These are phyloP conservation scores for Hyphochytrium catenoides DNA, from an alignment of 352 stramenopile species.

Conservation along the genomic window DNA sequence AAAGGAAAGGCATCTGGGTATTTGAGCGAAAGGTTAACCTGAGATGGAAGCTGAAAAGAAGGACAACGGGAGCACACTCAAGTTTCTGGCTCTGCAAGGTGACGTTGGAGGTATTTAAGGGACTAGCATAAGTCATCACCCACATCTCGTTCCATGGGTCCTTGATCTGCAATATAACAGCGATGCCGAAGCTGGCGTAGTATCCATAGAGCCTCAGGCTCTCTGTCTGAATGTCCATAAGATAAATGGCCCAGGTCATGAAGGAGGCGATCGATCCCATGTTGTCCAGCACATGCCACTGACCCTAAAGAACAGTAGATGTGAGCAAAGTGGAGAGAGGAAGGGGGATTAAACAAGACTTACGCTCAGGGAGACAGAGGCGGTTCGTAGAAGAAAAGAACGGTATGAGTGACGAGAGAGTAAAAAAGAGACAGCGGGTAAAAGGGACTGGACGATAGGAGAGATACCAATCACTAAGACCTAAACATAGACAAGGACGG, in stretches of 20 bases:
- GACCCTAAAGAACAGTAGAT: constrained; percentile 12
- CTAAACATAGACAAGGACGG: too few species aligned
- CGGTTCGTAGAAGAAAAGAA: background rate
- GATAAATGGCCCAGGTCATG: constrained; percentile 34
- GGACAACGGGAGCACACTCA: too few species aligned
- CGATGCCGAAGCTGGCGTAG: constrained; percentile 29
- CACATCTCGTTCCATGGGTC: constrained; percentile 38
- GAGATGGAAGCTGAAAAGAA: too few species aligned
- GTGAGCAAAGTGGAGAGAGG: background rate
- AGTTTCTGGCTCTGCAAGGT: too few species aligned
- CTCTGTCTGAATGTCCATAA: constrained; percentile 28
- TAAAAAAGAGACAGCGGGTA: background rate
- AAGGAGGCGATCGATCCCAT: constrained; percentile 59
- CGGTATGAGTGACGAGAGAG: constrained; percentile 3
- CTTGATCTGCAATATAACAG: constrained; percentile 41
- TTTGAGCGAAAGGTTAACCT: too few species aligned
- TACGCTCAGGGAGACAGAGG: background rate
- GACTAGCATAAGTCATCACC: too few species aligned
- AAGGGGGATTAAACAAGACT: background rate
- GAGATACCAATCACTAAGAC: too few species aligned
- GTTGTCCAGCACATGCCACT: constrained; percentile 53
- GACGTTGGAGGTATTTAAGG: too few species aligned
- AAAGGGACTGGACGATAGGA: background rate
- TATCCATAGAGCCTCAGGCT: constrained; percentile 25
- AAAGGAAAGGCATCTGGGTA: too few species aligned